Evolutionary conservation across 1,284 basidiomycete species (phyloP), one percentile per base, ranked within the genome.

Genomic region (Moesziomyces antarcticus): DNA sequence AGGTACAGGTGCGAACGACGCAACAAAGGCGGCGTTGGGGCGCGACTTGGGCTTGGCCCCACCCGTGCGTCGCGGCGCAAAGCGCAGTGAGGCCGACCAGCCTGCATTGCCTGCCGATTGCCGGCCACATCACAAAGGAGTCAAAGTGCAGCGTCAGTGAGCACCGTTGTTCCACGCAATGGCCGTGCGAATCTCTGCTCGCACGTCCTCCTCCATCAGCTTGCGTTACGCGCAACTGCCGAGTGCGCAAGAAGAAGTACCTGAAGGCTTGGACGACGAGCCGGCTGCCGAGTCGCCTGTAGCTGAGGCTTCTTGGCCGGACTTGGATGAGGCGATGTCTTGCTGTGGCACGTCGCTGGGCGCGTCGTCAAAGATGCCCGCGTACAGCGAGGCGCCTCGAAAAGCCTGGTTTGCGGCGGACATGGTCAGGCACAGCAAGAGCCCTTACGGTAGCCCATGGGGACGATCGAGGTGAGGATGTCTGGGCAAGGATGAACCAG

Each of bases 51-150:
- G 27, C 33, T 64, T 75, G 5, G 56, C 30, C 20, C 60, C 48
- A 11, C 60, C 56, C 33, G 57, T 66, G n/a, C 57, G 48, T 6
- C 78, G 59, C 2, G 79, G 79, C 11, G 75, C 77, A 45, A 81
- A 81, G 0, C 74, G 70, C 18, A 81, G 63, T 9, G 79, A 65
- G 33, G 77, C 69, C n/a, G 77, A 79, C 79, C 79, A 80, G 24
- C 58, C 71, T 73, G 41, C 35, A 13, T 33, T 73, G 41, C 41
- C 7, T 33, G 30, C 21, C 42, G 21, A 20, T 27, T 27, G 25
- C 25, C 25, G 25, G 25, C 25, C 25, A 58, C 37, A 42, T 18
- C 42, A 25, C 16, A 16, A 46, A 42, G 27, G 35, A 51, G 33
- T 14, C 37, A 33, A 37, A 5, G 41, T 33, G 27, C 22, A 55